These are phyloP conservation scores for Passalora sequoiae DNA, from an alignment of 2,329 filamentous ascomycete genomes.

Conservation along the genomic window DNA sequence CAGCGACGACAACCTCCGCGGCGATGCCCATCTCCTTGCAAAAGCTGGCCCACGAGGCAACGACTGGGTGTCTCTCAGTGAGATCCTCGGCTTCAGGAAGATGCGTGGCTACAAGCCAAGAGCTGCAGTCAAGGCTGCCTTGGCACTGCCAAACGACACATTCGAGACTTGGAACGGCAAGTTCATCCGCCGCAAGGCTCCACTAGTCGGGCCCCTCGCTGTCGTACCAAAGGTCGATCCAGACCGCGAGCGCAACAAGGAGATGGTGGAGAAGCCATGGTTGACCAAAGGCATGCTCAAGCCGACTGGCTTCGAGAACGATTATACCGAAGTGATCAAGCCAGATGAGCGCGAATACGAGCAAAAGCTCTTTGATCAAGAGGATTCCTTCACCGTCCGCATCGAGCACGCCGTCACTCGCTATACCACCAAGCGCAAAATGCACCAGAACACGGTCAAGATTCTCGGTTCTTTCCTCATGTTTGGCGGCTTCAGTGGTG, in stretches of 20 bases:
- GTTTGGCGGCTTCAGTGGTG: conserved; percentile 71
- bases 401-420: conserved; percentile 81
- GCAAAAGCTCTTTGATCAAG: conserved; percentile 60
- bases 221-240: conserved; percentile 26
- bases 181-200: conserved; percentile 39
- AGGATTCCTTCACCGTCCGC: conserved; percentile 53
- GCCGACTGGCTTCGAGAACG: conserved; percentile 56
- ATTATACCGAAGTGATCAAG: conserved; percentile 71
- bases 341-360: conserved; percentile 64
- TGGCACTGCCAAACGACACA: conserved; percentile 38
- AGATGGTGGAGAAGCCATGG: conserved; percentile 29
- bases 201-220: conserved; percentile 28
- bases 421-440: conserved; percentile 70
- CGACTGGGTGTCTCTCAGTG: conserved; percentile 39
- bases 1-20: conserved; percentile 44
- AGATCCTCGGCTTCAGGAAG: conserved; percentile 42
- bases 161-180: conserved; percentile 42
- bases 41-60: conserved; percentile 39
- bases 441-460: conserved; percentile 56
- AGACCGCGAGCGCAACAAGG: conserved; percentile 28
- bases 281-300: conserved; percentile 41
- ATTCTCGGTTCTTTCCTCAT: conserved; percentile 76
- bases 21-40: conserved; percentile 41
- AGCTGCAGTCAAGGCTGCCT: conserved; percentile 36
- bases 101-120: conserved; percentile 44